Evolutionary conservation across 1,139 yeast species (phyloP), one percentile per base, ranked within the genome.

Genomic region (Candida tunisiensis): DNA sequence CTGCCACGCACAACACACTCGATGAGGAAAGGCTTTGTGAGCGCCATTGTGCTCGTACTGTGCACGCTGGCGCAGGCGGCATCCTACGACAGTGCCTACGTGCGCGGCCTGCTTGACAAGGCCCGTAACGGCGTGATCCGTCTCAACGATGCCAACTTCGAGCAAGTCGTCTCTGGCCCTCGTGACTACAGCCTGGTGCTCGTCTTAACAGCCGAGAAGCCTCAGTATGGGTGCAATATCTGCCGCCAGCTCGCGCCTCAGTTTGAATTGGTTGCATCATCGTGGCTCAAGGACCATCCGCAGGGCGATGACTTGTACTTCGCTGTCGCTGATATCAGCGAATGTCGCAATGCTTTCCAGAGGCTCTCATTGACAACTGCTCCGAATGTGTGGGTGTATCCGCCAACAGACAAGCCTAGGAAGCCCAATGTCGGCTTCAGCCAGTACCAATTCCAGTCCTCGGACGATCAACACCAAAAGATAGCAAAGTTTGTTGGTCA

Each of bases 201-300:
- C 23, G 60, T 77, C 30, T 55, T 88, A 39, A 78, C 95, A 0
- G 83, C 95, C 2, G 66, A 73, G 11, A 63, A 72, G 21, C 60
- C 80, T 1, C 70, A 69, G 39, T 65, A 82, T 45, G 80, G 80
- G 19, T 88, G 98, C 55, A 60, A 61, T 2, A 60, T 80, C 34
- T 88, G 99, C 60, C 43, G 57, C 15, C 71, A 74, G 27, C 64
- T 79, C 40, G 69, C 65, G 21, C 93, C 95, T 1, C 69, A 66
- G 27, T 80, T 53, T 44, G 55, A 64, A 14, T 58, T 60, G 26
- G 60, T 83, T 26, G 74, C 72, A 16, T 54, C 67, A 21, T 75
- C 85, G 44, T 73, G 73, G 71, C 42, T 46, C 23, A 33, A 42
- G 21, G 63, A 62, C 25, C 69, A 63, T 41, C 61, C 67, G n/a